phyloP scores from a whole-genome alignment of 140 eudicot genomes.

The Ambrosia hybrid region DNA sequence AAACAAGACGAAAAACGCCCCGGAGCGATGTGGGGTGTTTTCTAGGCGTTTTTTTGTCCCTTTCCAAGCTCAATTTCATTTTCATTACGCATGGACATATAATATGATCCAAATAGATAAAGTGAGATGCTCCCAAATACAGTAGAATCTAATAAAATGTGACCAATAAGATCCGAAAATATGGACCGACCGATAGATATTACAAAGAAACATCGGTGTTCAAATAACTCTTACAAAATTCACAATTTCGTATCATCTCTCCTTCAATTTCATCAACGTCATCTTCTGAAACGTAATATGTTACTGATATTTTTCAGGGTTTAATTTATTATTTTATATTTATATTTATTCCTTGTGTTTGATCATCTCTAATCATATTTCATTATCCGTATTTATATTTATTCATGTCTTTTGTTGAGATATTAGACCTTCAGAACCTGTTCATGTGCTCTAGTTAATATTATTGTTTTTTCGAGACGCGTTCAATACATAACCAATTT shows the following conservation, averaged over 20 bases:
- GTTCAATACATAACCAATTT: not conserved
- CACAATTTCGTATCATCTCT: slow-evolving; percentile 13
- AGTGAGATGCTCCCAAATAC: too few relatives aligned
- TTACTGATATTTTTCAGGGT: slow-evolving; percentile 1
- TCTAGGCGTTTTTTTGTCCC: too few relatives aligned
- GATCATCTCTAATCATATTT: not conserved
- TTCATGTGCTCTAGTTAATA: not conserved
- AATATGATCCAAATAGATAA: too few relatives aligned
- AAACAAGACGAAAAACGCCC: too few relatives aligned
- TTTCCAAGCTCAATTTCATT: too few relatives aligned
- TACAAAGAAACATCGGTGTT: slow-evolving; percentile 10
- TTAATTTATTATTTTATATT: not conserved
- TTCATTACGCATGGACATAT: too few relatives aligned
- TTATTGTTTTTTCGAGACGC: not conserved
- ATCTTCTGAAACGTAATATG: slow-evolving; percentile 5
- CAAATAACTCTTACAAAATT: slow-evolving; percentile 3
- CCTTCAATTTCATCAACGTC: not conserved
- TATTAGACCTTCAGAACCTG: not conserved
- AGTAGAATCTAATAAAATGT: too few relatives aligned
- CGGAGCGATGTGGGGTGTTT: too few relatives aligned
- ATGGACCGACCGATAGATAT: not conserved
- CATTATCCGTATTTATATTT: not conserved
- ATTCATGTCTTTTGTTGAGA: too few relatives aligned
- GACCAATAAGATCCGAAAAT: not conserved
- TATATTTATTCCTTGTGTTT: not conserved